These are phyloP conservation scores for Phoma herbarum DNA, from an alignment of 2,329 filamentous ascomycete species.

Conservation along the genomic window DNA sequence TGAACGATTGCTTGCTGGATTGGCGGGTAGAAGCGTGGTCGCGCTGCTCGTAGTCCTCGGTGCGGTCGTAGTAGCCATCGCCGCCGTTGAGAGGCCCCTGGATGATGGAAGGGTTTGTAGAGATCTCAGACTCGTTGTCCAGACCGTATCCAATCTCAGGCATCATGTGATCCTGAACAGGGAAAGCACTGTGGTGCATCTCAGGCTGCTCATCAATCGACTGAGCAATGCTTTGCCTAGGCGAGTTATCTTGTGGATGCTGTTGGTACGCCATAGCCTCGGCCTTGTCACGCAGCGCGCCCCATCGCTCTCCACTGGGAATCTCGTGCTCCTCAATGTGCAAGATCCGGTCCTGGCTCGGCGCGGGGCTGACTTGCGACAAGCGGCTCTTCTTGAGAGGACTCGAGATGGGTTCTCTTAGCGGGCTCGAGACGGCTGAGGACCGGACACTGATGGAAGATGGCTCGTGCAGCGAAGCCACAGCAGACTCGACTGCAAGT, in stretches of 20 bases:
- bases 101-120: conserved; percentile 85
- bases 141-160: conserved; percentile 77
- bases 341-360: conserved; percentile 23
- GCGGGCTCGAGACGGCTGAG: conserved; percentile 37
- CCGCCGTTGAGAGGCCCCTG: conserved; percentile 73
- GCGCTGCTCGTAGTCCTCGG: conserved; percentile 49
- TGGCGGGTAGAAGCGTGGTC: conserved; percentile 43
- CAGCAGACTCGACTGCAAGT: conserved; percentile 82
- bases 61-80: conserved; percentile 55
- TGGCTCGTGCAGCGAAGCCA: conserved; percentile 88
- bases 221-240: conserved; percentile 63
- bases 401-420: conserved; percentile 30
- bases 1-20: conserved; percentile 41
- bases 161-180: conserved; percentile 73
- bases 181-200: conserved; percentile 75
- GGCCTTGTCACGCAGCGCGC: conserved; percentile 54
- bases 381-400: conserved; percentile 36
- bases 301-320: conserved; percentile 47
- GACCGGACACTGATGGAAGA: conserved; percentile 70
- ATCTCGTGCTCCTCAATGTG: conserved; percentile 35
- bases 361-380: conserved; percentile 38
- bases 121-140: conserved; percentile 70
- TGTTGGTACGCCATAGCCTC: conserved; percentile 44
- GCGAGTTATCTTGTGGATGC: conserved; percentile 55
- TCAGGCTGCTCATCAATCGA: conserved; percentile 59